Evolutionary conservation across 345 rosid species (phyloP), one percentile per base, ranked within the genome.

Genomic region (Syzygium aqueum): DNA sequence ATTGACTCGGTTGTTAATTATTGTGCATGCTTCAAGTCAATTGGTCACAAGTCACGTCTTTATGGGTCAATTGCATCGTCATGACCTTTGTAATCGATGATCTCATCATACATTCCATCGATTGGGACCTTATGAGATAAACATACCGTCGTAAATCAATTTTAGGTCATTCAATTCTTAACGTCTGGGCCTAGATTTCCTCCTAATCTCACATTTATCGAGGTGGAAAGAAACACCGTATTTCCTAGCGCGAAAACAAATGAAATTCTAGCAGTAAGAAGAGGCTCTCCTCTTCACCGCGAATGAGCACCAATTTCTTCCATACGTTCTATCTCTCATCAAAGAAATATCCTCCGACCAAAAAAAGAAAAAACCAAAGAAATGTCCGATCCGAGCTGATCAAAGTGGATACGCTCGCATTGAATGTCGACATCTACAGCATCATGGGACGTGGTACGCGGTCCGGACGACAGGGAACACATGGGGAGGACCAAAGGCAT

Each of bases 191-290:
- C 6, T 0, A 1, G 25, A 56, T 56, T 56, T 23, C n/a, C n/a
- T 56, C 9, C 61, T n/a, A 23, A 56, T 12, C n/a, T 61, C 13
- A 12, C 0, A 3, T 8, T n/a, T 13, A 2, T 3, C 0, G 30
- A 61, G 67, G 17, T 19, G 8, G 16, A 3, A n/a, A 11, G 25
- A 25, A 25, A 23, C 5, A 23, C 28, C 14, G 0, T 22, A 3
- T 22, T 5, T 11, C 17, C 17, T 13, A 61, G 33, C 73, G 13
- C 8, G 9, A 61, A n/a, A 13, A n/a, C n/a, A 9, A 6, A n/a
- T 2, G 9, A 13, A 61, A 27, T n/a, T 6, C 37, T n/a, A 33
- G 73, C 19, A 61, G n/a, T 33, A 33, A 27, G 73, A 61, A 61
- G 73, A n/a, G 19, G n/a, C 4, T 61, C 73, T 61, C 11, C 19